phyloP scores from a whole-genome alignment of 345 rosid genomes.

The Salix purpurea region DNA sequence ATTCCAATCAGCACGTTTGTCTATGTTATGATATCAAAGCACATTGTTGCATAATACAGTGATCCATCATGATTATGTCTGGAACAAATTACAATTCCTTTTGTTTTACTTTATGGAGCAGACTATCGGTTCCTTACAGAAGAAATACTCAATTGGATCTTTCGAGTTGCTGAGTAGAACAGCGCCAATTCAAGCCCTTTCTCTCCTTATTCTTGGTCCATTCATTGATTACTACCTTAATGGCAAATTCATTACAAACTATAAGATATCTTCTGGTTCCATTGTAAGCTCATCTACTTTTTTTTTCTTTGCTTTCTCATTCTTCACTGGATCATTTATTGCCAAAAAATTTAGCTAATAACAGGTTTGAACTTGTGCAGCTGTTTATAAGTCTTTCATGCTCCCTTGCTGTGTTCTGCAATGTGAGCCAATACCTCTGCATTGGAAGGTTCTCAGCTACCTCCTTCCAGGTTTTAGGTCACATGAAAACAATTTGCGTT shows the following conservation, averaged over 20 bases:
- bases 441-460: slow-evolving; percentile 90
- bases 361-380: slow-evolving; percentile 41
- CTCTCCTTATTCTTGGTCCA: slow-evolving; percentile 83
- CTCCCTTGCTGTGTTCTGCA: slow-evolving; percentile 87
- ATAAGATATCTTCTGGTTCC: slow-evolving; percentile 71
- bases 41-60: background rate
- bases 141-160: slow-evolving; percentile 87
- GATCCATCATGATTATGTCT: slow-evolving; percentile 1
- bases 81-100: background rate
- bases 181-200: slow-evolving; percentile 97
- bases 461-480: slow-evolving; percentile 93
- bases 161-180: slow-evolving; percentile 88
- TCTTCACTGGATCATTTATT: background rate
- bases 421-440: slow-evolving; percentile 93
- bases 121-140: slow-evolving; percentile 91
- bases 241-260: slow-evolving; percentile 56
- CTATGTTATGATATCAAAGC: background rate
- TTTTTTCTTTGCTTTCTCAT: background rate
- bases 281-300: slow-evolving; percentile 43
- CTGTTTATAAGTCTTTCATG: slow-evolving; percentile 75
- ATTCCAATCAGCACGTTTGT: background rate
- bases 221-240: slow-evolving; percentile 69
- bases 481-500: slow-evolving; percentile 94
- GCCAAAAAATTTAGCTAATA: slow-evolving; percentile 7
- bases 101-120: slow-evolving; percentile 26